Conservation (phyloP, 495 filamentous ascomycete species). For the Symbiotaphrina buchneri region DNA sequence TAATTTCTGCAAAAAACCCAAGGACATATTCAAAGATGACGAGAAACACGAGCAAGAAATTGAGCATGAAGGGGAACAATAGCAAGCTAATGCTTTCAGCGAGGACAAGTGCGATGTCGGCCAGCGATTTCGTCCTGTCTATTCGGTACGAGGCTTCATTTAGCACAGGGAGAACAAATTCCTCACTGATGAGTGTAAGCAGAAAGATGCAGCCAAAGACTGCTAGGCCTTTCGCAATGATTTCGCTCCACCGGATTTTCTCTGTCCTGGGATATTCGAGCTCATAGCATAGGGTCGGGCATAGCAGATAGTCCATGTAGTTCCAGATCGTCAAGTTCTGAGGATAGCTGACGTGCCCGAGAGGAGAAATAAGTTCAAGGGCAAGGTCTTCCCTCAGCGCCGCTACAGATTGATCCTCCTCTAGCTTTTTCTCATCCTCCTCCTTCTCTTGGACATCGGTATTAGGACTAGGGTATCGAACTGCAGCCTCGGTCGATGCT, state of each 20-base stretch:
- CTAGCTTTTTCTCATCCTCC: constrained; percentile 14
- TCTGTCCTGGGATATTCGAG: constrained; percentile 78
- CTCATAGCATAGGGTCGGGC: constrained; percentile 93
- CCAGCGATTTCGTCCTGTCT: constrained; percentile 25
- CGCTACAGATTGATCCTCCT: constrained; percentile 14
- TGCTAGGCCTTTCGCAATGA: constrained; percentile 69
- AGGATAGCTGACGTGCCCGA: constrained; percentile 79
- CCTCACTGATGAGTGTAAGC: constrained; percentile 72
- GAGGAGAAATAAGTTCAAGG: constrained; percentile 68
- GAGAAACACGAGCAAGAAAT: constrained; percentile 82
- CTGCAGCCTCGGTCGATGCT: constrained; percentile 42
- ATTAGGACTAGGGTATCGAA: constrained; percentile 50
- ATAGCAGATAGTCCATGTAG: constrained; percentile 72
- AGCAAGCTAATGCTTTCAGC: constrained; percentile 85
- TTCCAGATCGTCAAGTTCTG: constrained; percentile 64
- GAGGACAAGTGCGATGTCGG: constrained; percentile 57
- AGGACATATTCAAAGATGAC: constrained; percentile 95
- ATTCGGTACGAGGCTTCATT: constrained; percentile 50
- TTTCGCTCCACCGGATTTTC: constrained; percentile 52
- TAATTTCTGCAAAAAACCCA: constrained; percentile 87
- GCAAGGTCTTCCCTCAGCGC: constrained; percentile 72
- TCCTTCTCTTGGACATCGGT: constrained; percentile 15
- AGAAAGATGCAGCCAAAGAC: constrained; percentile 95
- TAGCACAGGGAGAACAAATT: constrained; percentile 86
- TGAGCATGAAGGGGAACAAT: constrained; percentile 93